These are phyloP conservation scores for Bullera alba DNA, from an alignment of 768 basidiomycete genomes.

Conservation along the genomic window DNA sequence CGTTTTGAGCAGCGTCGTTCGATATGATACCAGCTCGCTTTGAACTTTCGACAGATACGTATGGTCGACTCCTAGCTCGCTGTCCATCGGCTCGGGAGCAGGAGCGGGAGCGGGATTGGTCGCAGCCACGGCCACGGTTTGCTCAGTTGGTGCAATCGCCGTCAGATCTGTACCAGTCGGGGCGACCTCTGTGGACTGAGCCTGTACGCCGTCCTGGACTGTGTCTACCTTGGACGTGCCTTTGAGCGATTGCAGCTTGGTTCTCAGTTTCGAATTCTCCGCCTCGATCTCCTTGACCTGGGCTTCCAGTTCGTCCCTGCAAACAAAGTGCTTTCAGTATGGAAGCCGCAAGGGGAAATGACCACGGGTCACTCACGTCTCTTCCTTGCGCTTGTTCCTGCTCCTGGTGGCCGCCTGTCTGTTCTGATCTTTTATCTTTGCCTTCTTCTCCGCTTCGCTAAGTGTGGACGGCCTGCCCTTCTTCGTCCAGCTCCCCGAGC, in stretches of 20 bases:
- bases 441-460: constrained; percentile 27
- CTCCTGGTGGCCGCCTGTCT: constrained; percentile 38
- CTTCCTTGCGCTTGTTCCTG: constrained; percentile 34
- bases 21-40: constrained; percentile 14
- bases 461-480: no score
- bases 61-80: constrained; percentile 19
- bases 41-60: constrained; percentile 17
- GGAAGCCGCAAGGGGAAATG: no score
- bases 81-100: background rate
- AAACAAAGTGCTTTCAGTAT: no score
- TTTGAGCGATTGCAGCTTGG: background rate
- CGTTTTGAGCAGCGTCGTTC: constrained; percentile 9
- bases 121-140: no score
- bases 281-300: constrained; percentile 28
- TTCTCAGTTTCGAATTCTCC: constrained; percentile 35
- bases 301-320: constrained; percentile 20
- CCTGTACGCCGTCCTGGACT: no score
- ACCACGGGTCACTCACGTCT: constrained; percentile 24
- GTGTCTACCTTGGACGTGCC: no score
- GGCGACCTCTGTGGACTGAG: no score
- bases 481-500: background rate
- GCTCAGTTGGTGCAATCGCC: no score
- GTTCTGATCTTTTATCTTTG: constrained; percentile 34
- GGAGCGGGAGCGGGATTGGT: background rate
- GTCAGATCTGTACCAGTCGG: no score